Evolutionary conservation across 495 filamentous ascomycete species (phyloP), one percentile per base, ranked within the genome.

Genomic region (Thermochaetoides thermophila): DNA sequence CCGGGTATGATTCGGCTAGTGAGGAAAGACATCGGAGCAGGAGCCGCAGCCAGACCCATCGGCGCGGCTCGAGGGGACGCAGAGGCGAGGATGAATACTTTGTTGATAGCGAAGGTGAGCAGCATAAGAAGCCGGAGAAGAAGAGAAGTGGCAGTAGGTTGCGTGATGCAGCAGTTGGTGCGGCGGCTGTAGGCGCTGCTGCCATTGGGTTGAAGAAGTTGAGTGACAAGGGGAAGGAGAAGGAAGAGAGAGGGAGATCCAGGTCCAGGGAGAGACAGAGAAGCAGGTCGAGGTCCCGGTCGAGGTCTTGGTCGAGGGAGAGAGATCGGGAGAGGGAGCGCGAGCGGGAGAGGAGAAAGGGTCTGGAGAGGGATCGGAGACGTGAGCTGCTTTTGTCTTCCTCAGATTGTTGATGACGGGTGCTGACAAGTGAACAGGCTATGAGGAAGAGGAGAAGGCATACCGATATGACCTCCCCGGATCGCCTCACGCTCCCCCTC

Each of bases 191-290:
- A 16, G 76, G 71, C 13, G 82, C 78, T 1, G 75, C 80, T 10
- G 84, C 78, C 4, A 66, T 86, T 39, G 81, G 80, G n/a, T 73
- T 84, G 12, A 78, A 72, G 38, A 78, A 84, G 50, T 73, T 68
- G 29, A 69, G 68, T 39, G 78, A 83, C 3, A 48, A 42, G n/a
- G 50, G 56, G 57, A 21, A 53, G 59, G 32, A 45, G 53, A 31
- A 49, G 49, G 17, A 46, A 53, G 17, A 45, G 33, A 27, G 45
- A 54, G 14, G 48, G 44, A 39, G 49, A 51, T 8, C 47, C 17
- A 35, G 39, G n/a, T 29, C 37, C 0, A 31, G 42, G 12, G 43
- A 43, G 2, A 30, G 43, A 10, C 31, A 45, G 6, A 25, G 34
- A 8, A 34, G 43, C 2, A 39, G 37, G 12, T 33, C 42, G 6